These are phyloP conservation scores for Delitschia confertaspora DNA, from an alignment of 495 filamentous ascomycete genomes.

Conservation along the genomic window DNA sequence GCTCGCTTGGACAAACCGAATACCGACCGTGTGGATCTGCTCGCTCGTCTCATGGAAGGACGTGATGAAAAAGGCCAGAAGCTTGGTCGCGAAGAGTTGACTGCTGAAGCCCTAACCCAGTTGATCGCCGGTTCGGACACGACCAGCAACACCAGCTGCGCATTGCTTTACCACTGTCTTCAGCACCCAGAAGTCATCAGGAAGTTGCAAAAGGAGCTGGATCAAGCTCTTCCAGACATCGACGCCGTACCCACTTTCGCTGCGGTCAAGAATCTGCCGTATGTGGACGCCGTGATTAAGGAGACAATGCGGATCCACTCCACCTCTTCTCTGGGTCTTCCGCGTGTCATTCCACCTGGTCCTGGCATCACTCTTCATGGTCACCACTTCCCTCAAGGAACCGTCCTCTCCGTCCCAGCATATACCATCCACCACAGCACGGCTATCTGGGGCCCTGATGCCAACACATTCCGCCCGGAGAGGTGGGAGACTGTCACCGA, in stretches of 20 bases:
- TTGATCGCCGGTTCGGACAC: conserved; percentile 88
- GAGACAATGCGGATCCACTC: conserved; percentile 87
- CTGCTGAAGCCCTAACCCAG: conserved; percentile 82
- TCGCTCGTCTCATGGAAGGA: conserved; percentile 78
- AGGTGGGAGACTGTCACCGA: conserved; percentile 52
- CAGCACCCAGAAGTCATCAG: conserved; percentile 60
- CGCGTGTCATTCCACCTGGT: conserved; percentile 63
- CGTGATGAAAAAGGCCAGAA: conserved; percentile 68
- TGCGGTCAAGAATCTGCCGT: conserved; percentile 63
- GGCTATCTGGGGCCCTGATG: conserved; percentile 77
- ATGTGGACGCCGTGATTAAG: conserved; percentile 71
- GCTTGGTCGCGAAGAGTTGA: conserved; percentile 69
- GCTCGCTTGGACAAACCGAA: conserved; percentile 61
- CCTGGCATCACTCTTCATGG: conserved; percentile 45
- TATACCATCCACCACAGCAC: conserved; percentile 81
- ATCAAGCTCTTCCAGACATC: conserved; percentile 53
- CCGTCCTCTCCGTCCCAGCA: conserved; percentile 72
- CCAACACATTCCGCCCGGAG: conserved; percentile 68
- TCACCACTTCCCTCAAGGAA: conserved; percentile 62
- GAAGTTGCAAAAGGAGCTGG: conserved; percentile 65
- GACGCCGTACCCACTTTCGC: conserved; percentile 60
- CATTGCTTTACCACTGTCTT: conserved; percentile 68
- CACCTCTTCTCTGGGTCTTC: conserved; percentile 81
- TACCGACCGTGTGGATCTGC: conserved; percentile 61
- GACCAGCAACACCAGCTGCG: conserved; percentile 82